A percentile compares a stretch with the other conserved stretches of the same genome.
Evolutionary conservation across 768 basidiomycete species (phyloP).

Genomic region (Phanerochaete carnosa): DNA sequence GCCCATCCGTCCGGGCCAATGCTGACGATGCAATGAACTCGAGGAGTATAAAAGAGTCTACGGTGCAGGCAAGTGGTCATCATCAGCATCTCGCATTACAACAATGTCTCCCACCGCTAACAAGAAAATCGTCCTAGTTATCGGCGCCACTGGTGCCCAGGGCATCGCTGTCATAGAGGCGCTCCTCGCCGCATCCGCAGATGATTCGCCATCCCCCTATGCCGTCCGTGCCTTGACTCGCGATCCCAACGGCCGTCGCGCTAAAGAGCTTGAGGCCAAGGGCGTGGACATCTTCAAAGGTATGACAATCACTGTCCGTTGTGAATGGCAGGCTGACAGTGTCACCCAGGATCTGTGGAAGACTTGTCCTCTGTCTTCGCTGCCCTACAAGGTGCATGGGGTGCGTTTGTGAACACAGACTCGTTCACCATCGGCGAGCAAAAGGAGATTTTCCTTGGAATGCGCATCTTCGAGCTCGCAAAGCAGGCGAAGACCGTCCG

Average conservation of each 20-base stretch:
- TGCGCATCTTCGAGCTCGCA: constrained; percentile 38
- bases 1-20: not conserved
- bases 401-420: constrained; percentile 32
- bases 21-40: not conserved
- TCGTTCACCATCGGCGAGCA: constrained; percentile 36
- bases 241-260: constrained; percentile 28
- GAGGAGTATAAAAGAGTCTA: not conserved
- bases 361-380: constrained; percentile 26
- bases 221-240: constrained; percentile 38
- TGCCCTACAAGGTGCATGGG: constrained; percentile 30
- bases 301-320: not conserved
- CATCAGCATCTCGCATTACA: not conserved
- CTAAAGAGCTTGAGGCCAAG: constrained; percentile 30
- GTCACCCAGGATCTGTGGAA: constrained; percentile 27
- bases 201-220: constrained; percentile 37
- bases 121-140: constrained; percentile 36
- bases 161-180: constrained; percentile 35
- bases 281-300: constrained; percentile 37
- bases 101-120: not conserved
- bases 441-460: constrained; percentile 34
- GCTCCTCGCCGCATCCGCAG: constrained; percentile 29
- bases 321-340: not conserved
- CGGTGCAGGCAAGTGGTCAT: not conserved
- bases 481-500: constrained; percentile 28
- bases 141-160: constrained; percentile 43